These are phyloP conservation scores for Ceratocystis lukuohia DNA, from an alignment of 2,329 filamentous ascomycete genomes.

Conservation along the genomic window DNA sequence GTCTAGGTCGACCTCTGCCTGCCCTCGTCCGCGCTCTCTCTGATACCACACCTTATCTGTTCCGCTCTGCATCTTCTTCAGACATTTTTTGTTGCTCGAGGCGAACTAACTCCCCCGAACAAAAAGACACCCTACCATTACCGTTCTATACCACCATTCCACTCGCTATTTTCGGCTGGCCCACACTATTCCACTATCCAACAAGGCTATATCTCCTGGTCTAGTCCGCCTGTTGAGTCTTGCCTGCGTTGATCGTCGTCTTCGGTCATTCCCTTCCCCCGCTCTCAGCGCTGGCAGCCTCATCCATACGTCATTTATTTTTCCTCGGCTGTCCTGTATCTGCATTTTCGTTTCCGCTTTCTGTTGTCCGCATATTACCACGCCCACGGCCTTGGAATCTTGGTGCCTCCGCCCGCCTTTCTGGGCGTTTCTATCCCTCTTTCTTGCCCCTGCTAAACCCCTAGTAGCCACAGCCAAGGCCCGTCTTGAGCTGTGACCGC, in stretches of 20 bases:
- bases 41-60: neutral
- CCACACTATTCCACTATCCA: no score
- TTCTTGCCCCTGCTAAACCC: neutral
- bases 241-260: no score
- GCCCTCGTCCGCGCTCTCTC: neutral
- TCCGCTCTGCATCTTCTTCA: neutral
- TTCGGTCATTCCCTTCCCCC: no score
- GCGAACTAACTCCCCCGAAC: neutral
- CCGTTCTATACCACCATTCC: no score
- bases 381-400: neutral
- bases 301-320: neutral
- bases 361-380: neutral
- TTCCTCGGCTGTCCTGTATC: neutral
- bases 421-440: neutral
- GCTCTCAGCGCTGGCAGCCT: no score
- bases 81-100: neutral
- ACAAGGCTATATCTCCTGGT: no score
- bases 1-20: neutral
- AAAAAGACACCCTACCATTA: neutral
- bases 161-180: no score
- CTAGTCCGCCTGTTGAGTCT: no score
- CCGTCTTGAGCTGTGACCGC: constrained; percentile 26
- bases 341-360: neutral
- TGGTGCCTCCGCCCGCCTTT: neutral
- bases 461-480: constrained; percentile 11